phyloP scores from a whole-genome alignment of 2,329 filamentous ascomycete genomes.

The Coleophoma cylindrospora region DNA sequence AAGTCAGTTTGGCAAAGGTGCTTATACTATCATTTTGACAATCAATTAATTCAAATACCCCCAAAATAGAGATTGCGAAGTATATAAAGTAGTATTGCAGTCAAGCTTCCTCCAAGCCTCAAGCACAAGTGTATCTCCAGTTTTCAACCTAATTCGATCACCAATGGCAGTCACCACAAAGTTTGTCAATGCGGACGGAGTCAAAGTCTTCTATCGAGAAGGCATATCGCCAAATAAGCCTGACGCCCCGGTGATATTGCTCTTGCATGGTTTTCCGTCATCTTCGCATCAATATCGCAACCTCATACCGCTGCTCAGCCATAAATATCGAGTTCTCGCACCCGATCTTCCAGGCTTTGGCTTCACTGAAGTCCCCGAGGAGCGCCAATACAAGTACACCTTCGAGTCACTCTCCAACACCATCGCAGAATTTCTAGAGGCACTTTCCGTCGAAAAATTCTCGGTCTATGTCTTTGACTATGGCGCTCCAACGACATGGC shows the following conservation, averaged over 20 bases:
- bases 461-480: conserved; percentile 58
- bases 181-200: conserved; percentile 23
- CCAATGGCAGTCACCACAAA: neutral
- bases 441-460: conserved; percentile 38
- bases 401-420: conserved; percentile 44
- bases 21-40: too few species aligned
- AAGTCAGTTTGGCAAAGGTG: too few species aligned
- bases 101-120: too few species aligned
- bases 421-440: conserved; percentile 39
- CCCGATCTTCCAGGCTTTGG: conserved; percentile 55
- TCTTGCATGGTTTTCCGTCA: conserved; percentile 36
- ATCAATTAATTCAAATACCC: too few species aligned
- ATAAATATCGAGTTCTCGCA: conserved; percentile 37
- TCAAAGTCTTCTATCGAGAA: conserved; percentile 32
- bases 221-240: conserved; percentile 14
- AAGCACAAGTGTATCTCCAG: too few species aligned
- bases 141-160: neutral
- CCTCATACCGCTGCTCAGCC: conserved; percentile 32
- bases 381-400: conserved; percentile 47
- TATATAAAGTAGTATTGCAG: neutral
- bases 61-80: too few species aligned
- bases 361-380: conserved; percentile 40
- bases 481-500: conserved; percentile 47
- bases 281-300: conserved; percentile 36
- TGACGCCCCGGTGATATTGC: conserved; percentile 27